Evolutionary conservation across 164 flowering plant species (phyloP), one percentile per base, ranked within the genome.

Genomic region (Malania oleifera): DNA sequence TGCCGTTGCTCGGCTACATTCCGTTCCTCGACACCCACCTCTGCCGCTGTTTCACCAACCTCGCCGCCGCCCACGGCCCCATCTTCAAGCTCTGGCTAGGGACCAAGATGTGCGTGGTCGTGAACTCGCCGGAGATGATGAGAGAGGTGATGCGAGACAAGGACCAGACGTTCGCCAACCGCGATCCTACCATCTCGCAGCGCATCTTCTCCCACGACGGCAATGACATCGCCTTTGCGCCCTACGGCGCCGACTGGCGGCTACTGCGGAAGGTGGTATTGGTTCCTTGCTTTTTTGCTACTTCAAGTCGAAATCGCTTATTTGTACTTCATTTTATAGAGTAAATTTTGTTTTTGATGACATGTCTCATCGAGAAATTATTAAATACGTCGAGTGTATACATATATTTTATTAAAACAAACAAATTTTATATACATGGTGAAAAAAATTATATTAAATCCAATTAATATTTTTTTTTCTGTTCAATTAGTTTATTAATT

Each of bases 1-100:
- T 80, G 7, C 88, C 88, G 17, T 13, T 82, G 6, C 34, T 82
- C 0, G 87, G 87, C 0, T 67, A 70, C 69, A 78, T 82, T 31
- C 79, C 62, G 1, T 80, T 64, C 46, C 75, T 78, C 1, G 70
- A 77, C 43, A 76, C 78, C 0, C 66, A 80, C 19, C 80, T 78
- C 39, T 84, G 80, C 50, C 24, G 64, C 13, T 65, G 68, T 56
- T 75, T 78, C 51, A 50, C 75, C 35, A 22, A 26, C 2, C 57
- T 82, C 27, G 66, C 80, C 3, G 41, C 37, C 18, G 39, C 28
- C 15, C 66, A 80, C 34, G 84, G 87, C 17, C 84, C 86, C 8
- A 70, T 82, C 34, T 29, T 45, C 26, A 67, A 49, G 25, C 75
- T 79, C 44, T 47, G 60, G 54, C 64, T 82, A 7, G 87, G 87